Evolutionary conservation across 2,329 filamentous ascomycete species (phyloP), one percentile per base, ranked within the genome.

Genomic region (Colletotrichum falcatum): DNA sequence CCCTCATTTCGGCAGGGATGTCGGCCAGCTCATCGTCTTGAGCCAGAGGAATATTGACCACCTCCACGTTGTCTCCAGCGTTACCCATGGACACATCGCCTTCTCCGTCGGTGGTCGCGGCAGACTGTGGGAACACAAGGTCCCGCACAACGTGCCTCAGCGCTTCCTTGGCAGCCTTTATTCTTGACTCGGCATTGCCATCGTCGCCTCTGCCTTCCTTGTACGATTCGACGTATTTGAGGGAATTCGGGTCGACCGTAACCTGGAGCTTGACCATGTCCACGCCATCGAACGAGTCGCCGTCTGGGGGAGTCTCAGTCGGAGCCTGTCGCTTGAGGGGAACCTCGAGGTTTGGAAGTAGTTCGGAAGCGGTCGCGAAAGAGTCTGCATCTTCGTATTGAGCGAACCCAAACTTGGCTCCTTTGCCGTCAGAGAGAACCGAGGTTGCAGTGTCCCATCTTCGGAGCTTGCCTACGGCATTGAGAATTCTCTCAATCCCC

Each of bases 1-100:
- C 96, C 30, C 96, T 91, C 94, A 97, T 97, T 78, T 98, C 96
- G 0, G 94, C 92, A 0, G 96, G 96, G 58, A 99, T 98, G 76
- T 99, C 96, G 26, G 95, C 92, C 37, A 99, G 86, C 77, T 99
- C 96, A 77, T 99, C 97, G 73, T 99, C 96, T 62, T 92, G 89
- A 1, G 91, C 90, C 39, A 97, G 87, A 5, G 94, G 92, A 70
- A 98, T 97, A 68, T 95, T 97, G 73, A 97, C 91, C 48, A 98
- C 91, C 80, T 97, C 94, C 7, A 94, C 90, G 65, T 90, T 89
- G 42, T 90, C 90, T 48, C 89, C 89, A 0, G 86, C 87, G 72
- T 93, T 91, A 56, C 87, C 87, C 93, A 95, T 96, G 5, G 84
- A 77, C 5, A 85, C 83, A 75, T 97, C 93, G 26, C 90, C 91